Base-by-base conservation (phyloP, 1,284 basidiomycete genomes). In the Apiotrichum veenhuisii region DNA sequence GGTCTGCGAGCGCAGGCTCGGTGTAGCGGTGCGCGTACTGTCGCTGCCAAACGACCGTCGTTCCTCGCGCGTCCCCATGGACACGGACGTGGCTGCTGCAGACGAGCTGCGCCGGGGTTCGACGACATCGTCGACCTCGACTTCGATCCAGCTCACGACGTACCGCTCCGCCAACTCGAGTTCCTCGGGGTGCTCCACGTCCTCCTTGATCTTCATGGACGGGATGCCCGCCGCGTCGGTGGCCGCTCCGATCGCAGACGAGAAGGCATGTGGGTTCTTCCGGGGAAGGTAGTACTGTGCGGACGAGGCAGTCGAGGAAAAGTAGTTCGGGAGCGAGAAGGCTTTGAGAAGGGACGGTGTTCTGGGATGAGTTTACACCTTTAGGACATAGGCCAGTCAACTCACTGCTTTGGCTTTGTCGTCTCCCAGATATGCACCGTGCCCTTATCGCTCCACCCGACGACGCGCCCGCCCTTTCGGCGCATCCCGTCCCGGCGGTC, bases 301-400 rank as follows among this genome's bases (percentile, higher is more conserved):
- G 68, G 91, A 90, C 0, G 92, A 95, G 85, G 92, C 92, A 70
- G 91, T 86, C 11, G 91, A 94, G 64, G 87, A 86, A 70, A 97
- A 94, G 75, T 96, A 95, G 67, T 89, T 91, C 17, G 92, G 93
- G 22, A 95, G 81, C 1, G 34, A 41, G 18, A 94, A 75, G 66
- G 86, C 91, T 3, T 87, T 85, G 17, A 85, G 82, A 37, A 93
- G 75, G 2, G 38, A 2, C n/a, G 58, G 27, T 17, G 49, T 25
- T 15, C 34, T 37, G 20, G 20, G 7, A 12, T 41, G 20, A 22
- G 40, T 22, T 22, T 20, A 37, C 36, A 17, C 9, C 8, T 8
- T 9, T 20, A 11, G 33, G 33, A 37, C 36, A 18, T 9, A 37
- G 15, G 36, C 36, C 36, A 37, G 5, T 37, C n/a, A 20, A 20